A percentile compares a stretch with the other conserved stretches of the same genome.
Evolutionary conservation across 768 basidiomycete species (phyloP).

Genomic region (Naganishia onofrii): DNA sequence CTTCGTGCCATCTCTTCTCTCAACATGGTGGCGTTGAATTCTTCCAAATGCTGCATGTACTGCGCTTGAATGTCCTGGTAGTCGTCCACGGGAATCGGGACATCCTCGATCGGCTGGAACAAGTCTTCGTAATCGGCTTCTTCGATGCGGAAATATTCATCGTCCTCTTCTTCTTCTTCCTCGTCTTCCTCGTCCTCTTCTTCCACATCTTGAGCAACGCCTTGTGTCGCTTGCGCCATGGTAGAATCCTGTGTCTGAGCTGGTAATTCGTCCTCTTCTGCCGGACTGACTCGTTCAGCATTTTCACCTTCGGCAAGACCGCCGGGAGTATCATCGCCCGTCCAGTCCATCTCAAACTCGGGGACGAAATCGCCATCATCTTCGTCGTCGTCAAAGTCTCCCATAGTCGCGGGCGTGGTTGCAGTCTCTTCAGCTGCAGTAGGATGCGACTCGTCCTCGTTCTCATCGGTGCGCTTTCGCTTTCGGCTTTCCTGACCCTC

Average conservation of each 20-base stretch:
- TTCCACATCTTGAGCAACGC: neutral
- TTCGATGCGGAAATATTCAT: constrained; percentile 17
- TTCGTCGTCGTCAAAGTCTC: constrained; percentile 25
- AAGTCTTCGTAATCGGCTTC: constrained; percentile 28
- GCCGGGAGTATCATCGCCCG: constrained; percentile 1
- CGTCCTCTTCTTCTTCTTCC: constrained; percentile 25
- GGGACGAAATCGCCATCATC: constrained; percentile 30
- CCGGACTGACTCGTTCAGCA: neutral
- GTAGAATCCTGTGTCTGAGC: constrained; percentile 7
- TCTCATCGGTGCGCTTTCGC: constrained; percentile 1
- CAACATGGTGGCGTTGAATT: constrained; percentile 14
- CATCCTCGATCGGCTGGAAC: constrained; percentile 32
- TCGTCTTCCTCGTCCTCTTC: constrained; percentile 23
- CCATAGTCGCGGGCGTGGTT: neutral
- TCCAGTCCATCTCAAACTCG: neutral
- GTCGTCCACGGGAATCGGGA: constrained; percentile 26
- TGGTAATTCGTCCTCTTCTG: neutral
- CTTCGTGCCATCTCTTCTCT: constrained; percentile 9
- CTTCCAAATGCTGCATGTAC: constrained; percentile 11
- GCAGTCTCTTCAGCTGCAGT: neutral
- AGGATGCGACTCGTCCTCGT: neutral
- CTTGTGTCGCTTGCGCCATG: constrained; percentile 12
- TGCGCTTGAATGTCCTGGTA: constrained; percentile 21
- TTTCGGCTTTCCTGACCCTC: neutral
- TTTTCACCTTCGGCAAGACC: neutral